These are phyloP conservation scores for Chaetoscypha palmicola DNA, from an alignment of 2,329 filamentous ascomycete genomes.

Conservation along the genomic window DNA sequence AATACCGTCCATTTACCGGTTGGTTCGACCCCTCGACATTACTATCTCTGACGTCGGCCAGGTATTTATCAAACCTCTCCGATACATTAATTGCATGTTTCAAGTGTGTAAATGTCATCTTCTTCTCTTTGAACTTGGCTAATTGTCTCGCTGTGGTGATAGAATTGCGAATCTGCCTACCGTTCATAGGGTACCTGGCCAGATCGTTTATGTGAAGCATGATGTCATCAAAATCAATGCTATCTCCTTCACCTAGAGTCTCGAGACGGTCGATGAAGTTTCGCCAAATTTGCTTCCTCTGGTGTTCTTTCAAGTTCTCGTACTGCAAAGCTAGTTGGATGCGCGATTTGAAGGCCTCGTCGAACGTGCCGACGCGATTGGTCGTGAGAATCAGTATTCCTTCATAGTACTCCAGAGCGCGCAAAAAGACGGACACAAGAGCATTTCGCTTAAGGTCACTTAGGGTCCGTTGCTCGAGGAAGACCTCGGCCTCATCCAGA, in stretches of 20 bases:
- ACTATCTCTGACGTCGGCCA: too few relatives aligned
- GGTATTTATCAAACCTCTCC: conserved; percentile 11
- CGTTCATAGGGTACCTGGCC: conserved; percentile 9
- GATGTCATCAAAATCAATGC: not conserved
- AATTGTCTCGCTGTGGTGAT: conserved; percentile 14
- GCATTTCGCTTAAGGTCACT: conserved; percentile 16
- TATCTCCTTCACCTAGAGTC: not conserved
- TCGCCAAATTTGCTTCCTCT: conserved; percentile 6
- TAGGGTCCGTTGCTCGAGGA: conserved; percentile 7
- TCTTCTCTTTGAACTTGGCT: conserved; percentile 9
- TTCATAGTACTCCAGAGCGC: conserved; percentile 35
- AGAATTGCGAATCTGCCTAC: conserved; percentile 15
- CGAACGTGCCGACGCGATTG: conserved; percentile 34
- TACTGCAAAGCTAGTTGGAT: conserved; percentile 32
- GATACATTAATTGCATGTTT: conserved; percentile 6
- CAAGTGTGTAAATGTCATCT: conserved; percentile 8
- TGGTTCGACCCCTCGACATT: too few relatives aligned
- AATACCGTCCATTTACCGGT: too few relatives aligned
- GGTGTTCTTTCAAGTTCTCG: not conserved
- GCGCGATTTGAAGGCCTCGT: conserved; percentile 33
- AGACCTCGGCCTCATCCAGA: conserved; percentile 32
- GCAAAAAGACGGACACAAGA: conserved; percentile 30
- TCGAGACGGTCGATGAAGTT: conserved; percentile 9
- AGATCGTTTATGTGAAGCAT: conserved; percentile 1
- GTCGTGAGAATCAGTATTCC: conserved; percentile 35